Percentiles rank a stretch among this genome's conserved stretches.
These are phyloP conservation scores for Melastoma candidum DNA, from an alignment of 441 rosid species.

Conservation along the genomic window DNA sequence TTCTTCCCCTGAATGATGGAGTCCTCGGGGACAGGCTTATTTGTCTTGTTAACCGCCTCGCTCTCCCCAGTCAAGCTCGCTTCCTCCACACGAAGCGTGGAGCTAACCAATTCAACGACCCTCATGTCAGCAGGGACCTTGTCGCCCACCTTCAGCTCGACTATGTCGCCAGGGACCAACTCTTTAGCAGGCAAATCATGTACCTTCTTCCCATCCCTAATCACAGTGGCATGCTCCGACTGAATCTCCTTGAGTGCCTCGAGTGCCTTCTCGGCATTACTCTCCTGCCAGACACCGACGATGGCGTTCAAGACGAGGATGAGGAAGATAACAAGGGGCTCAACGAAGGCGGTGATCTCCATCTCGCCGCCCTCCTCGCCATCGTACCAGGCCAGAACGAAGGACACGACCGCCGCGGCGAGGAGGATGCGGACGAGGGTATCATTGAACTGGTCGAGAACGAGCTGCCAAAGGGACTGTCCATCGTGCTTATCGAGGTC, in stretches of 20 bases:
- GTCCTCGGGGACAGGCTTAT: constrained; percentile 15
- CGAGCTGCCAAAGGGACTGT: constrained; percentile 22
- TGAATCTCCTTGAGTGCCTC: constrained; percentile 7
- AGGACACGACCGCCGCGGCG: constrained; percentile 28
- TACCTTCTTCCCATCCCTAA: constrained; percentile 3
- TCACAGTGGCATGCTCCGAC: constrained; percentile 5
- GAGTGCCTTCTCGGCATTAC: constrained; percentile 4
- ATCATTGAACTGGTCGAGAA: constrained; percentile 36
- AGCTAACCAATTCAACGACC: constrained; percentile 28
- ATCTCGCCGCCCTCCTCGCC: constrained; percentile 5
- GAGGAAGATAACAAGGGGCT: constrained; percentile 4
- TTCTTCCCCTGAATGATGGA: constrained; percentile 32
- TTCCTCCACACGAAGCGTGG: constrained; percentile 35
- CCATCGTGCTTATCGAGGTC: constrained; percentile 32
- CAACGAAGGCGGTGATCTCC: constrained; percentile 4
- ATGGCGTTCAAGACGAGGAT: constrained; percentile 1
- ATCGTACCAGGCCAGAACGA: constrained; percentile 23
- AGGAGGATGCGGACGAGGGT: constrained; percentile 31
- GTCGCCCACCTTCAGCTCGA: constrained; percentile 4
- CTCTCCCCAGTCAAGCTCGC: constrained; percentile 39
- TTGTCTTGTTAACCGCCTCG: constrained; percentile 34
- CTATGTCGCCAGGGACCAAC: constrained; percentile 1
- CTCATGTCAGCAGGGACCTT: constrained; percentile 12
- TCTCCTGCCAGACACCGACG: constrained; percentile 6
- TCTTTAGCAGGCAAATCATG: constrained; percentile 2